Conservation (phyloP, 1,284 basidiomycete genomes). For the Coriolopsis trogii region DNA sequence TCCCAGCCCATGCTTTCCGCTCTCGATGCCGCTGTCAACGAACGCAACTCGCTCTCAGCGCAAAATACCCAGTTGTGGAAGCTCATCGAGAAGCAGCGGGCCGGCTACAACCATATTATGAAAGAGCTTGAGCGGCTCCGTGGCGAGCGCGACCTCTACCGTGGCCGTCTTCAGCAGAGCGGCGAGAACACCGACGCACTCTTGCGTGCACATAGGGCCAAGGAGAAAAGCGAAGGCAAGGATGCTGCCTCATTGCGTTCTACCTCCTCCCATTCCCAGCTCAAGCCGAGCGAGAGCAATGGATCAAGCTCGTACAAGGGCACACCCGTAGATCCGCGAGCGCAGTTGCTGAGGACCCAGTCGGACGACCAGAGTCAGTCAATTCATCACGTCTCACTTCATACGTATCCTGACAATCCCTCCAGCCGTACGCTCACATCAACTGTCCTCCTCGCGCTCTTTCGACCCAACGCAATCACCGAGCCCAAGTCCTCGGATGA, state of each 20-base stretch:
- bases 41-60: constrained; percentile 75
- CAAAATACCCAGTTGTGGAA: constrained; percentile 93
- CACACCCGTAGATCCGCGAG: constrained; percentile 33
- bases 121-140: constrained; percentile 84
- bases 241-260: constrained; percentile 29
- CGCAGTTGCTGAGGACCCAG: constrained; percentile 40
- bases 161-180: constrained; percentile 47
- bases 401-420: constrained; percentile 1
- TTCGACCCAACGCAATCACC: constrained; percentile 18
- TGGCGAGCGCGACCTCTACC: constrained; percentile 75
- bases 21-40: constrained; percentile 71
- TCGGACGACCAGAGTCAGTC: constrained; percentile 61
- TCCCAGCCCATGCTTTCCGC: constrained; percentile 65
- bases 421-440: constrained; percentile 15
- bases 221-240: constrained; percentile 35
- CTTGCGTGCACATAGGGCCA: constrained; percentile 34
- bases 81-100: constrained; percentile 85
- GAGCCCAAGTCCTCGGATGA: constrained; percentile 9
- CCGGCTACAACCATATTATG: constrained; percentile 70
- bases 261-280: constrained; percentile 31
- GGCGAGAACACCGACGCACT: constrained; percentile 42
- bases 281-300: constrained; percentile 29
- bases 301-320: constrained; percentile 12
- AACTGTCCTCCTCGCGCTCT: constrained; percentile 19
- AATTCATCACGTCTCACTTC: constrained; percentile 3